Conservation (phyloP, 257 asterid species). For the Knoxia roxburghii region DNA sequence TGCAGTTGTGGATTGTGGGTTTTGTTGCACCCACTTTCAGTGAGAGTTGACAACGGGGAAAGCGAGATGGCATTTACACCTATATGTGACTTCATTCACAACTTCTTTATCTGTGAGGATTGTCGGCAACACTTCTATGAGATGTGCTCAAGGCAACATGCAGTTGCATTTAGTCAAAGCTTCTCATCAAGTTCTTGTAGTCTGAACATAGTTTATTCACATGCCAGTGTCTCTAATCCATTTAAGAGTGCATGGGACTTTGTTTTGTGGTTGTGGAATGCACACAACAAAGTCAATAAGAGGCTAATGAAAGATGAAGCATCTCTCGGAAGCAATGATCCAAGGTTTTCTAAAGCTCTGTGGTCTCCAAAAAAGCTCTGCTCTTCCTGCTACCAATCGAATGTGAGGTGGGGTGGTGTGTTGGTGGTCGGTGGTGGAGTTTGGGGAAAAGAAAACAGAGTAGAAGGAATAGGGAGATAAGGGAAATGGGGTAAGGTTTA, state of each 20-base stretch:
- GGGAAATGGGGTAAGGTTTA: no score
- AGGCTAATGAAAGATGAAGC: conserved; percentile 75
- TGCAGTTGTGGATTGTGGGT: conserved; percentile 98
- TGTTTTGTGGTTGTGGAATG: conserved; percentile 80
- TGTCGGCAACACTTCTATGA: conserved; percentile 79
- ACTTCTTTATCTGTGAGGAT: conserved; percentile 86
- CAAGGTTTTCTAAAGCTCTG: conserved; percentile 60
- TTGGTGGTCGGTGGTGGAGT: no score
- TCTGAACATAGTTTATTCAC: conserved; percentile 7
- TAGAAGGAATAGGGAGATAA: no score
- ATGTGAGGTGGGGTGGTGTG: no score
- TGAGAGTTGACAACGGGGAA: conserved; percentile 79
- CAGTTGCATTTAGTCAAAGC: not conserved
- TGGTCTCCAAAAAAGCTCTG: conserved; percentile 88
- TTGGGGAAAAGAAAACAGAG: no score
- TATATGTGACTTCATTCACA: conserved; percentile 65
- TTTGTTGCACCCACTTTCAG: conserved; percentile 81
- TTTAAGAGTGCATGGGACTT: conserved; percentile 62
- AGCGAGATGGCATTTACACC: conserved; percentile 68
- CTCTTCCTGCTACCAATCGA: conserved; percentile 72
- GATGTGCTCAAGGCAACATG: conserved; percentile 79
- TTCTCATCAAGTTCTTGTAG: not conserved
- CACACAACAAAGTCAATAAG: conserved; percentile 83
- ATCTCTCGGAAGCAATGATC: conserved; percentile 59
- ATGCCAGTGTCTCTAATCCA: conserved; percentile 67